Base-by-base conservation (phyloP, 306 rosid genomes). In the Malus asiatica region DNA sequence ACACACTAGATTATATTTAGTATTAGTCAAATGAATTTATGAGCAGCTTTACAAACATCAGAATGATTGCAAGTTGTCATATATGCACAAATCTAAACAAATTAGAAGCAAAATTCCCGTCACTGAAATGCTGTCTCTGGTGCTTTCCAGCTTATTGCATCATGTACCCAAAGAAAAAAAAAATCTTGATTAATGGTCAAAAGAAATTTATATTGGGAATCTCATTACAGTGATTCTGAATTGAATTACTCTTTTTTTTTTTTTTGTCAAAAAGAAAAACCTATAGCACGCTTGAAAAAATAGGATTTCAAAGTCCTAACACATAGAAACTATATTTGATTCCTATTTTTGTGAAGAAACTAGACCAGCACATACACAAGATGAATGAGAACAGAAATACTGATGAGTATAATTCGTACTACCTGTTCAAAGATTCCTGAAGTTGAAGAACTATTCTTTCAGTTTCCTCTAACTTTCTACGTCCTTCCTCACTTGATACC, bases 391-490 rank as follows among this genome's bases (percentile, higher is more conserved):
- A 78, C 78, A 32, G 22, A 73, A 83, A 8, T n/a, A 68, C 59
- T 68, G 60, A 67, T 68, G 58, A 73, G 66, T 69, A 48, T 42
- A 63, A 81, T 80, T 78, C 68, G 66, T 84, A 82, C 85, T 93
- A 94, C 96, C 98, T 90, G 91, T 83, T 92, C 78, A 89, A 81
- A 69, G 96, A 91, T 74, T 91, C 97, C 74, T 90, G 97, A 85
- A 94, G 93, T 84, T 90, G 88, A 80, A 68, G 82, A 35, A 94
- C 93, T 84, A 86, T 86, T 83, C 88, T 85, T 82, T 89, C 93
- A 30, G 90, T 87, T 84, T 90, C 97, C 66, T 83, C 84, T 71
- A 94, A 84, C 70, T 88, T 91, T 77, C 74, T 83, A 35, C 79
- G 83, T 78, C 91, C 86, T 81, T 87, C 87, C 75, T 90, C 90